Conservation (phyloP, 2,329 filamentous ascomycete species). For the Ophiostoma fasciatum region DNA sequence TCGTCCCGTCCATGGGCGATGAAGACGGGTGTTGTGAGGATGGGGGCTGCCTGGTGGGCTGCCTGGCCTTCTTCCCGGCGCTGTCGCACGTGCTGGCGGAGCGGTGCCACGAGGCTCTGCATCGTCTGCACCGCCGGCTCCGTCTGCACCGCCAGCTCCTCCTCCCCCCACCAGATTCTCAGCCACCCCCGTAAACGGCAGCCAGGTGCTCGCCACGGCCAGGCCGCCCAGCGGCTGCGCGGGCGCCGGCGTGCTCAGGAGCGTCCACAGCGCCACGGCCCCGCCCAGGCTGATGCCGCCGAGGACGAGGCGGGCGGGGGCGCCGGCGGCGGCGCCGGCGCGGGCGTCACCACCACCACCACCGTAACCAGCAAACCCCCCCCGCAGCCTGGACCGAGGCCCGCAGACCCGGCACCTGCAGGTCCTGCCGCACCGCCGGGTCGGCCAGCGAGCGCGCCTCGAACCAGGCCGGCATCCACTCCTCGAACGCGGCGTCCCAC, state of each 20-base stretch:
- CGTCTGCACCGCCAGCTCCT: background rate
- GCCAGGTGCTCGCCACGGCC: constrained; percentile 5
- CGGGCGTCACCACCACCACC: no score
- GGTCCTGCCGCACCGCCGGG: constrained; percentile 24
- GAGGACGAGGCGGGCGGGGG: constrained; percentile 19
- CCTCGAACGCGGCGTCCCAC: constrained; percentile 12
- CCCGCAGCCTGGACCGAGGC: constrained; percentile 19
- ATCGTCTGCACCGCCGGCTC: background rate
- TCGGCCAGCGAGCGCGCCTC: constrained; percentile 29
- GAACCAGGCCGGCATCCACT: constrained; percentile 29
- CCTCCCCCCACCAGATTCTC: background rate
- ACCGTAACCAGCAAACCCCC: no score
- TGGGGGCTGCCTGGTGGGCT: background rate
- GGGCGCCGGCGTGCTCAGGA: constrained; percentile 13
- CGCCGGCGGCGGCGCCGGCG: constrained; percentile 4
- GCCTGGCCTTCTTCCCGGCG: no score
- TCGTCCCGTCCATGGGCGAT: constrained; percentile 8
- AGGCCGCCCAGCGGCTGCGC: constrained; percentile 7
- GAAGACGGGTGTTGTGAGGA: constrained; percentile 4
- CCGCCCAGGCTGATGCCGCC: constrained; percentile 32
- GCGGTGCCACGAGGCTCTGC: background rate
- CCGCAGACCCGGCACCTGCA: constrained; percentile 25
- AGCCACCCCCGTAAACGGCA: constrained; percentile 4
- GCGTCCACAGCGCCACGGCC: constrained; percentile 21
- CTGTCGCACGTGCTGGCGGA: background rate